These are phyloP conservation scores for Lantana camara DNA, from an alignment of 257 asterid genomes.

Conservation along the genomic window DNA sequence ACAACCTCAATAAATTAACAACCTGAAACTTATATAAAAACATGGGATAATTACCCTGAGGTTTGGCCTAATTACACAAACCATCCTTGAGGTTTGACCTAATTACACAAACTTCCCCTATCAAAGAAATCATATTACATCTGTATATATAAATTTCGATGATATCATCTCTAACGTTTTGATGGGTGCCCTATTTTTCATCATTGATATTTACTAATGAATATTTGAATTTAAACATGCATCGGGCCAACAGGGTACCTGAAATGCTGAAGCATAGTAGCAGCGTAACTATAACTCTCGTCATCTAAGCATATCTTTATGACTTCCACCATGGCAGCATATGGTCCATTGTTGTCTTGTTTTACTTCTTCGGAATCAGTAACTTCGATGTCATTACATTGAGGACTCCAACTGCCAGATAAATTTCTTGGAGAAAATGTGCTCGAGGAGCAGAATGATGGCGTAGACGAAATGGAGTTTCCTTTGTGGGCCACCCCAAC, in stretches of 20 bases:
- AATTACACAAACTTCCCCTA: too few relatives aligned
- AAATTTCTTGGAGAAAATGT: slow-evolving; percentile 78
- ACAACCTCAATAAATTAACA: slow-evolving; percentile 30
- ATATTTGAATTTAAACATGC: neutral
- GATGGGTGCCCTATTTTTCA: too few relatives aligned
- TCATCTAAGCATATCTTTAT: slow-evolving; percentile 61
- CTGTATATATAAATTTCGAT: too few relatives aligned
- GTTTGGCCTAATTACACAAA: too few relatives aligned
- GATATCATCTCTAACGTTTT: too few relatives aligned
- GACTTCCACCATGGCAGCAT: slow-evolving; percentile 56
- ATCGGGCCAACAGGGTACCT: slow-evolving; percentile 45
- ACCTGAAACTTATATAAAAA: slow-evolving; percentile 6
- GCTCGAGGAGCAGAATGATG: slow-evolving; percentile 78
- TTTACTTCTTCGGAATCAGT: slow-evolving; percentile 44
- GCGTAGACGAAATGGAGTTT: slow-evolving; percentile 62
- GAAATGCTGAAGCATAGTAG: slow-evolving; percentile 76
- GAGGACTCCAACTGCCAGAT: slow-evolving; percentile 86
- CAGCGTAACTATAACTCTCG: slow-evolving; percentile 66
- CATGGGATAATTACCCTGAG: too few relatives aligned
- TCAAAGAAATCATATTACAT: too few relatives aligned
- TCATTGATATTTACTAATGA: too few relatives aligned
- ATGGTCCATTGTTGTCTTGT: slow-evolving; percentile 47
- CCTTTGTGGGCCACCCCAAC: slow-evolving; percentile 40
- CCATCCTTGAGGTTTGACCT: too few relatives aligned
- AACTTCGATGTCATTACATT: slow-evolving; percentile 47